Conservation (phyloP, 23 red algal genomes). For the Agarophyton chilense region DNA sequence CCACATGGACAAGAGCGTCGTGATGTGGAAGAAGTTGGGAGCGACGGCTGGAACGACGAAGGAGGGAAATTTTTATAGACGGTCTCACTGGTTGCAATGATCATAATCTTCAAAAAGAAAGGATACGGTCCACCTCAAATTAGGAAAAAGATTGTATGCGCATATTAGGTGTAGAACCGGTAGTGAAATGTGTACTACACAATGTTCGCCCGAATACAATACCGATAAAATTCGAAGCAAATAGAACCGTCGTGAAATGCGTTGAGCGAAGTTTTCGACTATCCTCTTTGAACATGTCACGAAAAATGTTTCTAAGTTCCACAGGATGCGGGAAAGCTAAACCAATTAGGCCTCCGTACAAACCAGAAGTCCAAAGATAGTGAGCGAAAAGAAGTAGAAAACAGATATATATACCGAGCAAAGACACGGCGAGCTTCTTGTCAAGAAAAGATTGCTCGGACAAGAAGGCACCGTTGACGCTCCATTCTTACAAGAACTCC, state of each 20-base stretch:
- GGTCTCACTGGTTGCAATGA: no score
- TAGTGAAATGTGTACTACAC: no score
- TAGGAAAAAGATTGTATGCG: no score
- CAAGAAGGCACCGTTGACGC: conserved; percentile 86
- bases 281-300: no score
- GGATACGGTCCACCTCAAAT: no score
- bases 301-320: neutral
- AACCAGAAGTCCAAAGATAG: conserved; percentile 33
- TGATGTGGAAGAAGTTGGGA: conserved; percentile 66
- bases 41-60: conserved; percentile 20
- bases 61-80: conserved; percentile 95
- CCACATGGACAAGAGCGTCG: no score
- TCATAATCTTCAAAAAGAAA: no score
- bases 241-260: no score
- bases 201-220: no score
- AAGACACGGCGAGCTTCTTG: conserved; percentile 49
- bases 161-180: no score
- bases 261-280: no score
- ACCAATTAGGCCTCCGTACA: neutral
- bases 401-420: conserved; percentile 63
- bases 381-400: conserved; percentile 75
- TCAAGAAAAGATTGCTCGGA: conserved; percentile 58
- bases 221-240: no score
- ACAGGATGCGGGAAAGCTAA: neutral
- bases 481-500: conserved; percentile 86